Evolutionary conservation across 768 basidiomycete genomes (phyloP).

Genomic region (Leccinellum luteum): DNA sequence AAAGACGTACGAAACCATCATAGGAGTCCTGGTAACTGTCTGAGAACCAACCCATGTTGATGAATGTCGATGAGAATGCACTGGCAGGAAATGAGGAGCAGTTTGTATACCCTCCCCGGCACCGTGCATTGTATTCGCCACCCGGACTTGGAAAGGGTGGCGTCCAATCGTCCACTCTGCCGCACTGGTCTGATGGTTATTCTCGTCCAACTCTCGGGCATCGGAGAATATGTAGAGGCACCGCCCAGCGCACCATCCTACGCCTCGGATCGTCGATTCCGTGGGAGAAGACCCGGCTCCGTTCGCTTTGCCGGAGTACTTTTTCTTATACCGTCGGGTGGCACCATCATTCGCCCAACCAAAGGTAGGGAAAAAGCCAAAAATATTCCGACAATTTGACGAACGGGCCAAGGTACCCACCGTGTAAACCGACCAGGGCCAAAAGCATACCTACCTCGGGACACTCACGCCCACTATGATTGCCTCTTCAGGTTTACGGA

Average conservation of each 20-base stretch:
- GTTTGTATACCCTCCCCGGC: constrained; percentile 18
- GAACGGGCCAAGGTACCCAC: background rate
- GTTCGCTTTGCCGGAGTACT: background rate
- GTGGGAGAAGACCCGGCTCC: background rate
- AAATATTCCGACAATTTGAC: background rate
- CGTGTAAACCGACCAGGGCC: too few relatives aligned
- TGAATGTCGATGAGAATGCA: background rate
- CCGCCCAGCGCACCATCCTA: background rate
- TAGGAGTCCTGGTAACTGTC: background rate
- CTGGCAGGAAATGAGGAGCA: too few relatives aligned
- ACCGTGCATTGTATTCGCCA: constrained; percentile 10
- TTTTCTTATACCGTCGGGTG: background rate
- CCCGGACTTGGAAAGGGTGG: constrained; percentile 7
- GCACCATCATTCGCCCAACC: background rate
- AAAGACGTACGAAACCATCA: constrained; percentile 4
- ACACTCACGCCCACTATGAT: too few relatives aligned
- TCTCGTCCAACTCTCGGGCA: constrained; percentile 2
- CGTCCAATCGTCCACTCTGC: background rate
- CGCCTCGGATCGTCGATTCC: background rate
- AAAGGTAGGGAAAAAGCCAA: background rate
- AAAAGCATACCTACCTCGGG: too few relatives aligned
- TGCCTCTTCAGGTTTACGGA: too few relatives aligned
- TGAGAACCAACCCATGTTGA: constrained; percentile 13
- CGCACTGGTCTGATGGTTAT: constrained; percentile 2
- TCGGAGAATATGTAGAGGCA: background rate